Conservation (phyloP, 2,329 filamentous ascomycete genomes). For the Parastagonospora avenae region DNA sequence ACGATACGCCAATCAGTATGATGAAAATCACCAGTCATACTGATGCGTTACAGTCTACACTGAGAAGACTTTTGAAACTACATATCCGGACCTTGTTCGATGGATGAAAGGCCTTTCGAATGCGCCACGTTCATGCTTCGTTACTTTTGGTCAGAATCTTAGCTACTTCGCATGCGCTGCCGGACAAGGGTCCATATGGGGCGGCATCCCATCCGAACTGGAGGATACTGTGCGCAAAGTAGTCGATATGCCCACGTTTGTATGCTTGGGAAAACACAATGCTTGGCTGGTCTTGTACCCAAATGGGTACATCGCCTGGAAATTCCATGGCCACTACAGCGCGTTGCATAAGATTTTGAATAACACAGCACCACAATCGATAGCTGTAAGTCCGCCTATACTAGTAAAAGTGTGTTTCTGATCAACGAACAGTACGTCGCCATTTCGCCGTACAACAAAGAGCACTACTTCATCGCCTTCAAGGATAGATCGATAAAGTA, state of each 20-base stretch:
- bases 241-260: conserved; percentile 36
- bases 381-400: conserved; percentile 30
- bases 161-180: conserved; percentile 40
- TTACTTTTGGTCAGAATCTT: conserved; percentile 39
- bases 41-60: conserved; percentile 36
- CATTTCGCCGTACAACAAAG: conserved; percentile 38
- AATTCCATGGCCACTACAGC: conserved; percentile 38
- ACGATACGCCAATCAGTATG: not conserved
- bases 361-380: conserved; percentile 28
- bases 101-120: conserved; percentile 37
- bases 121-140: conserved; percentile 33
- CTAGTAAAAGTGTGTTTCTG: not conserved
- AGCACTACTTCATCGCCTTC: conserved; percentile 43
- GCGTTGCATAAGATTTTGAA: conserved; percentile 35
- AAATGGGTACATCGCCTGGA: conserved; percentile 37
- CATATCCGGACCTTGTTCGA: conserved; percentile 36
- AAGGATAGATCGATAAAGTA: conserved; percentile 39
- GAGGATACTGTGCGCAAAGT: conserved; percentile 42
- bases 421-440: conserved; percentile 34
- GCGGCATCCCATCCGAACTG: conserved; percentile 37
- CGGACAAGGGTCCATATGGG: conserved; percentile 42
- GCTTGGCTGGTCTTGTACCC: conserved; percentile 44
- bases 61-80: conserved; percentile 36
- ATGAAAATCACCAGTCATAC: conserved; percentile 6
- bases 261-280: conserved; percentile 34